Percentiles rank a stretch among this genome's conserved stretches.
Conservation (phyloP, 495 filamentous ascomycete species). For the Polyplosphaeria fusca region DNA sequence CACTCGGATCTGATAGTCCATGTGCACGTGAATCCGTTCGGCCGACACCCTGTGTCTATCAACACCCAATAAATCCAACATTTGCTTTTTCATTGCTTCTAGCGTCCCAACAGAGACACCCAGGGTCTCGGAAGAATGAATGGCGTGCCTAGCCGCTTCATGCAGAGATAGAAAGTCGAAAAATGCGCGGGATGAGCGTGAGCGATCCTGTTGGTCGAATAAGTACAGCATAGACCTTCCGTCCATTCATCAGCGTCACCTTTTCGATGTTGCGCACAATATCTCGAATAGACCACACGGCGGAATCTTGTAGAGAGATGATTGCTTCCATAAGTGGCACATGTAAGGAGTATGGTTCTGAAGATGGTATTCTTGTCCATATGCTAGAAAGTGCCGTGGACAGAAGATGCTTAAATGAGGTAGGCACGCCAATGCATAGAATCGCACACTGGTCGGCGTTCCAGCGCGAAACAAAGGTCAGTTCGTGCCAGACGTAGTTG, state of each 20-base stretch:
- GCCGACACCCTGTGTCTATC: too few species aligned
- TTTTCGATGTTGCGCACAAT: slow-evolving; percentile 8
- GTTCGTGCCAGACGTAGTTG: slow-evolving; percentile 16
- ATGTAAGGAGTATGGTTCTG: slow-evolving; percentile 17
- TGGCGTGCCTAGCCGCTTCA: slow-evolving; percentile 11
- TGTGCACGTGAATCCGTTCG: slow-evolving; percentile 1
- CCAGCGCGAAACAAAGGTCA: slow-evolving; percentile 17
- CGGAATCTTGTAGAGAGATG: slow-evolving; percentile 3
- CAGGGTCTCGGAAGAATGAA: slow-evolving; percentile 13
- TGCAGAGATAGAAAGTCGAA: slow-evolving; percentile 6
- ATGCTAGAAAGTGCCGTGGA: neutral
- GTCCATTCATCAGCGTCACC: slow-evolving; percentile 4
- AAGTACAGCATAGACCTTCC: too few species aligned
- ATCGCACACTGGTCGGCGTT: neutral
- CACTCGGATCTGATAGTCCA: slow-evolving; percentile 13
- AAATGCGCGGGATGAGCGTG: too few species aligned
- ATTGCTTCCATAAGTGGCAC: slow-evolving; percentile 11
- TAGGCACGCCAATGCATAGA: slow-evolving; percentile 11
- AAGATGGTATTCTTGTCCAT: slow-evolving; percentile 8
- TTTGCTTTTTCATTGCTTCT: slow-evolving; percentile 3
- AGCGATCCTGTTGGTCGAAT: too few species aligned
- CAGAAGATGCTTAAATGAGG: slow-evolving; percentile 1
- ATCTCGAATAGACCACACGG: slow-evolving; percentile 19
- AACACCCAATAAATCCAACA: too few species aligned
- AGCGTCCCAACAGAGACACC: slow-evolving; percentile 7